Evolutionary conservation across 495 filamentous ascomycete species (phyloP).

Genomic region (Margaritispora aquatica): DNA sequence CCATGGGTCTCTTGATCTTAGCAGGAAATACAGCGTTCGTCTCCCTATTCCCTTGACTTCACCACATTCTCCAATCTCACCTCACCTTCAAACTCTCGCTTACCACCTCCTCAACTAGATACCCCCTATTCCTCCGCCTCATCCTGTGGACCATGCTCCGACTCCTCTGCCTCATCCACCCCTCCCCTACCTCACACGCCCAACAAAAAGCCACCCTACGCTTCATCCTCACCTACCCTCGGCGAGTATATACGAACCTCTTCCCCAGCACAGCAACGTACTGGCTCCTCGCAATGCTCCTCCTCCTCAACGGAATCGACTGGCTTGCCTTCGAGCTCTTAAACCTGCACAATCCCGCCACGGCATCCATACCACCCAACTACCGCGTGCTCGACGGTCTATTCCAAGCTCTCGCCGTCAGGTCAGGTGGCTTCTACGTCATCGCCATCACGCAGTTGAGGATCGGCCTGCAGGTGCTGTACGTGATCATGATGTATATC

Average conservation of each 20-base stretch:
- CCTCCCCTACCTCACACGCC: slow-evolving; percentile 35
- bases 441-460: slow-evolving; percentile 64
- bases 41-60: too few species aligned
- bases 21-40: slow-evolving; percentile 68
- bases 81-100: neutral
- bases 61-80: too few species aligned
- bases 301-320: slow-evolving; percentile 73
- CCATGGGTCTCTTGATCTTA: slow-evolving; percentile 71
- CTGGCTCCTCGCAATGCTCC: slow-evolving; percentile 68
- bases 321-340: slow-evolving; percentile 78
- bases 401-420: slow-evolving; percentile 79
- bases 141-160: slow-evolving; percentile 54
- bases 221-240: slow-evolving; percentile 76
- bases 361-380: slow-evolving; percentile 48
- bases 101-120: slow-evolving; percentile 25
- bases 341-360: slow-evolving; percentile 62
- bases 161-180: slow-evolving; percentile 34
- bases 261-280: slow-evolving; percentile 73
- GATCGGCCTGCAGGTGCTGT: slow-evolving; percentile 70
- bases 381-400: slow-evolving; percentile 69
- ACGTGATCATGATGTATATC: slow-evolving; percentile 94
- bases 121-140: slow-evolving; percentile 74
- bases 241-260: slow-evolving; percentile 76
- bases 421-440: slow-evolving; percentile 79
- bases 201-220: slow-evolving; percentile 59